A percentile compares a stretch with the other conserved stretches of the same genome.
Evolutionary conservation across 768 basidiomycete genomes (phyloP).

Genomic region (Naganishia onofrii): DNA sequence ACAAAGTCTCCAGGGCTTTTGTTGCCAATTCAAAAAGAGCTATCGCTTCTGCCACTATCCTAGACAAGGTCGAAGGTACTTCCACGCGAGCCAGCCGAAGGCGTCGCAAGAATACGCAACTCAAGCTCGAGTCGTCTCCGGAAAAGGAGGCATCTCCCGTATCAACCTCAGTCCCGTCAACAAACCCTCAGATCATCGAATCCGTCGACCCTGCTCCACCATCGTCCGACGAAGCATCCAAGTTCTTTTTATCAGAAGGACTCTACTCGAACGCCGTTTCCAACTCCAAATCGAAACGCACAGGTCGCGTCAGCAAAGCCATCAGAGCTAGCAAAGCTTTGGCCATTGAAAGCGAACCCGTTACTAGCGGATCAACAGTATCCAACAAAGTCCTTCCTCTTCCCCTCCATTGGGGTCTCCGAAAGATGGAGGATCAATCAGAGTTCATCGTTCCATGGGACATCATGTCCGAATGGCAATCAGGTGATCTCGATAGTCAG

Average conservation of each 20-base stretch:
- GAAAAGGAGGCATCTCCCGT: conserved; percentile 19
- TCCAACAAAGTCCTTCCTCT: conserved; percentile 17
- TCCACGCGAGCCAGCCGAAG: conserved; percentile 1
- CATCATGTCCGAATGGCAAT: conserved; percentile 25
- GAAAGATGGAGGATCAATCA: conserved; percentile 36
- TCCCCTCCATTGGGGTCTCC: conserved; percentile 26
- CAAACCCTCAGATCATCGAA: neutral
- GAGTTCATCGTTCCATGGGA: conserved; percentile 45
- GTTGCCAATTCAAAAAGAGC: neutral
- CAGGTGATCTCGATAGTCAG: conserved; percentile 12
- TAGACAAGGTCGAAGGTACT: neutral
- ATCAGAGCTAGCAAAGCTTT: conserved; percentile 20
- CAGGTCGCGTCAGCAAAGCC: conserved; percentile 3
- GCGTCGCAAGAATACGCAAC: neutral
- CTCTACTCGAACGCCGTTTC: conserved; percentile 24
- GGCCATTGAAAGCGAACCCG: conserved; percentile 1
- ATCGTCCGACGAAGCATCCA: neutral
- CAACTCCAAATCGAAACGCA: conserved; percentile 14
- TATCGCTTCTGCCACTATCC: neutral
- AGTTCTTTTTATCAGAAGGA: conserved; percentile 10
- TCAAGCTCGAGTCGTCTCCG: conserved; percentile 4
- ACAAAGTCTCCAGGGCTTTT: conserved; percentile 6
- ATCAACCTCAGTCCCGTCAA: conserved; percentile 9
- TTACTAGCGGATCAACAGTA: neutral
- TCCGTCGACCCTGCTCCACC: conserved; percentile 5